Evolutionary conservation across 768 basidiomycete genomes (phyloP).

Genomic region (Panaeolus cyanescens): DNA sequence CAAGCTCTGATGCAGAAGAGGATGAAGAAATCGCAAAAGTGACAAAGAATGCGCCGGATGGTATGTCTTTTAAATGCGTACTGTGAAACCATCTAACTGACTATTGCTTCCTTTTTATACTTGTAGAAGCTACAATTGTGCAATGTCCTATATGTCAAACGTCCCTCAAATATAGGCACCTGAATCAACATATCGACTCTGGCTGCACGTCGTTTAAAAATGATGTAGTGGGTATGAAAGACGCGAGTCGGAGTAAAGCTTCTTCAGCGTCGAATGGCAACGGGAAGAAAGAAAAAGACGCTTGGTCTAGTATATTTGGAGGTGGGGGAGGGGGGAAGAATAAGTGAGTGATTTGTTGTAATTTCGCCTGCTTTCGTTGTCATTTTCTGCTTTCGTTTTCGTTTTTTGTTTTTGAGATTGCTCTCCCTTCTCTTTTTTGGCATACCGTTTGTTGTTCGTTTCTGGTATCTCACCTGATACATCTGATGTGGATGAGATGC

Average conservation of each 20-base stretch:
- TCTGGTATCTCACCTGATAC: no score
- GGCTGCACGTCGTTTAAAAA: conserved; percentile 38
- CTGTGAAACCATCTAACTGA: neutral
- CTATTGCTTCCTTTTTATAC: neutral
- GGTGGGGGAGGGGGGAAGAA: conserved; percentile 39
- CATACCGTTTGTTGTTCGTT: no score
- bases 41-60: conserved; percentile 15
- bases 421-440: no score
- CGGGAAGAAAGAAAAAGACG: conserved; percentile 5
- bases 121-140: conserved; percentile 40
- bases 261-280: conserved; percentile 10
- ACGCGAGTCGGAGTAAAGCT: conserved; percentile 18
- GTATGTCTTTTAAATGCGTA: conserved; percentile 12
- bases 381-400: neutral
- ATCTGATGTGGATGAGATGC: no score
- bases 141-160: conserved; percentile 65
- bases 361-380: conserved; percentile 10
- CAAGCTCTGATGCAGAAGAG: conserved; percentile 40
- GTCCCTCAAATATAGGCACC: conserved; percentile 42
- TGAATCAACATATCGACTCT: conserved; percentile 71
- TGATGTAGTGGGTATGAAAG: conserved; percentile 20
- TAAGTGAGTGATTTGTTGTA: conserved; percentile 27
- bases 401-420: neutral
- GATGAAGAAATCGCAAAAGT: conserved; percentile 22
- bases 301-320: conserved; percentile 51